These are phyloP conservation scores for Orobanche coerulescens DNA, from an alignment of 257 asterid species.

Conservation along the genomic window DNA sequence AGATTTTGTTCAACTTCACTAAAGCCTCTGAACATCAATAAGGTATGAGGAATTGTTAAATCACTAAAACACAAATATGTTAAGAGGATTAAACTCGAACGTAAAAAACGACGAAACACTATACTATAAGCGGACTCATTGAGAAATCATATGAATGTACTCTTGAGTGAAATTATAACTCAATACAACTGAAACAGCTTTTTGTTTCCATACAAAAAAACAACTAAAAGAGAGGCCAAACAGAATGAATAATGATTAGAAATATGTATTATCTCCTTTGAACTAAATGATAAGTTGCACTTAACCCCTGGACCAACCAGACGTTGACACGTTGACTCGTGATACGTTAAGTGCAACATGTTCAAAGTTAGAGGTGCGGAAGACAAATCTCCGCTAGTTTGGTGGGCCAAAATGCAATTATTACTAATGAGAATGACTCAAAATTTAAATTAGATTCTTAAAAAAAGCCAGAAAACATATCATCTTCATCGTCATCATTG, in stretches of 20 bases:
- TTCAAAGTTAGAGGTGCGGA: too few relatives aligned
- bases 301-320: too few relatives aligned
- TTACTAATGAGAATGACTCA: neutral
- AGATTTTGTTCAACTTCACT: neutral
- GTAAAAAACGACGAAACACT: neutral
- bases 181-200: neutral
- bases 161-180: neutral
- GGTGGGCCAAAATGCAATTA: too few relatives aligned
- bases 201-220: neutral
- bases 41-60: neutral
- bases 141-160: neutral
- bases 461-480: neutral
- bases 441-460: neutral
- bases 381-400: too few relatives aligned
- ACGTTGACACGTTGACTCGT: too few relatives aligned
- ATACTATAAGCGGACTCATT: neutral
- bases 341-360: too few relatives aligned
- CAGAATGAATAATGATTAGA: neutral
- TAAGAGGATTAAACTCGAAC: neutral
- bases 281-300: too few relatives aligned
- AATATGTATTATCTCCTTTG: neutral
- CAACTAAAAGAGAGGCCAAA: neutral
- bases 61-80: neutral
- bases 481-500: too few relatives aligned
- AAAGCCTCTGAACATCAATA: constrained; percentile 2